Evolutionary conservation across 2,329 filamentous ascomycete species (phyloP), one percentile per base, ranked within the genome.

Genomic region (Bipolaris gigantea): DNA sequence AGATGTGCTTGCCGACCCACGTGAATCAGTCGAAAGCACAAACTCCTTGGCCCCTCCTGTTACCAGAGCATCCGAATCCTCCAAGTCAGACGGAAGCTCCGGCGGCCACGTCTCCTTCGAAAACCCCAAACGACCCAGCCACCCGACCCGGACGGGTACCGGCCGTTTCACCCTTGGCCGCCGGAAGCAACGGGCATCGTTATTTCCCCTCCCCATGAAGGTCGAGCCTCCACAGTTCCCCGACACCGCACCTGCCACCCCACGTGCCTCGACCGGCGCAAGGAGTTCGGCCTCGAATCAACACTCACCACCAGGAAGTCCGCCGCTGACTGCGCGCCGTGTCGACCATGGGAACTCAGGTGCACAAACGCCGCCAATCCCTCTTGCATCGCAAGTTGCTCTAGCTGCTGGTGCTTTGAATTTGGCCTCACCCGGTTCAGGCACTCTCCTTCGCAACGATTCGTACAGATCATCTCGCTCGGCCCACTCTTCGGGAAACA

Each of bases 141-240:
- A 62, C 88, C 92, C 65, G 61, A 65, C 86, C 83, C 33, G 89
- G 83, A 19, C 59, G 30, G 88, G 88, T 23, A 90, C 96, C 70
- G 58, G 55, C 11, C 65, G 70, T 11, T 96, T 97, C 72, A 87
- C 86, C 53, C 80, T 97, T 59, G 85, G 88, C 32, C 88, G 91
- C 48, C 83, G 91, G 59, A 89, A 86, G 57, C 72, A 74, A 66
- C 85, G 89, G 55, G 84, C 86, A 34, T 87, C 90, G 3, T 78
- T 97, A 33, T 97, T 97, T 66, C 92, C 93, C 53, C 80, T 97
- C n/a, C 92, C 91, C 36, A 86, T 93, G 59, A 92, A 89, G 73
- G 81, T 85, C 59, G 72, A 77, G 32, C 75, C 80, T 21, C 75
- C 73, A 18, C 67, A 84, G 75, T 63, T 69, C 77, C 56, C 77